Evolutionary conservation across 495 filamentous ascomycete species (phyloP).

Genomic region (Podospora sp.): DNA sequence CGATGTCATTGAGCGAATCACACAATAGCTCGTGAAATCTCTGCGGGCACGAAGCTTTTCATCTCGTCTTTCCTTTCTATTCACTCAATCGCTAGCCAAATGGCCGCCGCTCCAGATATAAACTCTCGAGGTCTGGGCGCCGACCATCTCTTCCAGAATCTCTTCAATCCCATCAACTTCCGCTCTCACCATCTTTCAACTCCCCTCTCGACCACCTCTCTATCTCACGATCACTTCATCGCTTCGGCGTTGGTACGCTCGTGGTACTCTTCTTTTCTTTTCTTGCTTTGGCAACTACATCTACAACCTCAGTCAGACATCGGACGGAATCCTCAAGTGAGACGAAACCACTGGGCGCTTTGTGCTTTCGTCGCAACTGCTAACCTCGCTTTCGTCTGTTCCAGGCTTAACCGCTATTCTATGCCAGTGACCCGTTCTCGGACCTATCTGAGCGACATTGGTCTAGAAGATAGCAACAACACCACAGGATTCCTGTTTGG

Average conservation of each 20-base stretch:
- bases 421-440: constrained; percentile 79
- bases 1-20: background rate
- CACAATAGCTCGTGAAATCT: background rate
- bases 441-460: constrained; percentile 56
- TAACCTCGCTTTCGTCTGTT: constrained; percentile 12
- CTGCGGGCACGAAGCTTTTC: background rate
- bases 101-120: no score
- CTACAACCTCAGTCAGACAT: background rate
- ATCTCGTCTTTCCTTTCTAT: background rate
- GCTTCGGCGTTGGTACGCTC: background rate
- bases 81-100: background rate
- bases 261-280: background rate
- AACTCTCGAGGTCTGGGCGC: no score
- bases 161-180: background rate
- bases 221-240: background rate
- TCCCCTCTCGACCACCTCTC: background rate
- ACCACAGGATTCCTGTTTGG: constrained; percentile 82
- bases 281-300: background rate
- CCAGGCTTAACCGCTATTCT: constrained; percentile 80
- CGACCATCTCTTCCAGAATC: background rate
- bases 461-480: constrained; percentile 67
- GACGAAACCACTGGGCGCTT: background rate
- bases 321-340: background rate
- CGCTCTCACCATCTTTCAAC: background rate
- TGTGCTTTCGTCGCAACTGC: background rate